A percentile compares a stretch with the other conserved stretches of the same genome.
Evolutionary conservation across 441 rosid species (phyloP).

Genomic region (Corymbia citriodora): DNA sequence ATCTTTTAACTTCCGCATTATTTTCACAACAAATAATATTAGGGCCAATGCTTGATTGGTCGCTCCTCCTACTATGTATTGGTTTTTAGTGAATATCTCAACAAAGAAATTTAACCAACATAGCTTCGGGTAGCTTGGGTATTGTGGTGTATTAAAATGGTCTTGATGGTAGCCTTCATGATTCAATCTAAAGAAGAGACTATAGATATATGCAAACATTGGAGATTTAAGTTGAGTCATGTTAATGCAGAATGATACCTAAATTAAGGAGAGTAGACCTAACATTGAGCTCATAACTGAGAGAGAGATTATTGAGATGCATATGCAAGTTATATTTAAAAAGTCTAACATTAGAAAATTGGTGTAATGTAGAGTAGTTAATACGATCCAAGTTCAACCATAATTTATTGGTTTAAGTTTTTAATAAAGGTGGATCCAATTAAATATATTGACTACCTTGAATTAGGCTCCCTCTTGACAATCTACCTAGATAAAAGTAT

Average conservation of each 20-base stretch:
- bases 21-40: not conserved
- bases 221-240: not conserved
- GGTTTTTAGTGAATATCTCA: not conserved
- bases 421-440: not conserved
- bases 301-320: not conserved
- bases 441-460: rapidly evolving
- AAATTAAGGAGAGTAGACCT: not conserved
- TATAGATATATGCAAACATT: not conserved
- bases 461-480: rapidly evolving
- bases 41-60: not conserved
- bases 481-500: not conserved
- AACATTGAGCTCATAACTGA: not conserved
- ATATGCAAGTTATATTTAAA: not conserved
- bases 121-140: rapidly evolving
- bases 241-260: not conserved
- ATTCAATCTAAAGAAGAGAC: not conserved
- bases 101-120: not conserved
- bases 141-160: not conserved
- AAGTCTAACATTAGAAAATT: not conserved
- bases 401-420: not conserved
- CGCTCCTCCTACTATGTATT: not conserved
- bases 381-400: not conserved
- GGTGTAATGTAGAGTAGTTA: not conserved
- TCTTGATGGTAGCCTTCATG: not conserved
- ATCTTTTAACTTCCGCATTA: not conserved